Conservation (phyloP, 148 eudicot species). For the Mesembryanthemum crystallinum region DNA sequence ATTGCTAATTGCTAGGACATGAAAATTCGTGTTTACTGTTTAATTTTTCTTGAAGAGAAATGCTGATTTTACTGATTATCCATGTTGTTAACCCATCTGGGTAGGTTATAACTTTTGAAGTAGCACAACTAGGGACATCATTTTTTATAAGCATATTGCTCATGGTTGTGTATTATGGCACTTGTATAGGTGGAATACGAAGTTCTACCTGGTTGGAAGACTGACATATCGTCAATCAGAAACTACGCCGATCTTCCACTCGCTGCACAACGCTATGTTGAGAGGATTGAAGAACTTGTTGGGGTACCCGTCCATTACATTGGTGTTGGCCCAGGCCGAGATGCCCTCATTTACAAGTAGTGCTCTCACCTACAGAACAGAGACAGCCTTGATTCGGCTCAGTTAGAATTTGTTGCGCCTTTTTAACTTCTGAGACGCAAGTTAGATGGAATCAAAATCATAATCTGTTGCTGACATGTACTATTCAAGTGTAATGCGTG, state of each 20-base stretch:
- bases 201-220: slow-evolving; percentile 82
- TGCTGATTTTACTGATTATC: background rate
- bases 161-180: background rate
- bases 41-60: too few relatives aligned
- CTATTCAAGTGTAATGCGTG: background rate
- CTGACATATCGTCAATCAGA: slow-evolving; percentile 72
- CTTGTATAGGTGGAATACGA: slow-evolving; percentile 77
- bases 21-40: background rate
- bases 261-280: slow-evolving; percentile 68
- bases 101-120: background rate
- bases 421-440: background rate
- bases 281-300: slow-evolving; percentile 81
- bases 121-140: background rate
- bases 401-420: background rate
- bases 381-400: background rate
- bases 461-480: slow-evolving; percentile 5
- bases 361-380: background rate
- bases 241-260: slow-evolving; percentile 70
- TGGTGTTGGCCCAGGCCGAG: slow-evolving; percentile 91
- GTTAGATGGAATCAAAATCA: slow-evolving; percentile 8
- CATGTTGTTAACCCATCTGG: background rate
- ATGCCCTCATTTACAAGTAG: slow-evolving; percentile 84
- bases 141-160: background rate
- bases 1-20: too few relatives aligned
- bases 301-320: slow-evolving; percentile 86